Percentiles rank a stretch among this genome's conserved stretches.
Conservation (phyloP, 2,329 filamentous ascomycete genomes). For the Orbilia brochopaga region DNA sequence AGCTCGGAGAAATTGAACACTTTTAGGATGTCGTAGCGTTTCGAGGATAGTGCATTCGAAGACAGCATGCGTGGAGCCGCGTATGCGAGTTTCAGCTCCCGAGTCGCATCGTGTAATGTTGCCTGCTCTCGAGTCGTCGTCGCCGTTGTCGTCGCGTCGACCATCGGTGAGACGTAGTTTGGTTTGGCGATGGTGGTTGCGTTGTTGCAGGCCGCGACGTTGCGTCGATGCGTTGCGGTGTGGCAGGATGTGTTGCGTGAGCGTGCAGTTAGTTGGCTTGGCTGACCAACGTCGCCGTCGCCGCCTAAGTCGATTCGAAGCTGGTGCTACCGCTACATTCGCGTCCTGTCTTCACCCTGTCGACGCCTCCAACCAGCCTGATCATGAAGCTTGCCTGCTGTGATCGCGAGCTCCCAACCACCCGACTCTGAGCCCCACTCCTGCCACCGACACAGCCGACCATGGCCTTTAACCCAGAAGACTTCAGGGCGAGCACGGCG, state of each 20-base stretch:
- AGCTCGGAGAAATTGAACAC: not conserved
- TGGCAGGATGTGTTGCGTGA: not conserved
- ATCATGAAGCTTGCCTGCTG: slow-evolving; percentile 16
- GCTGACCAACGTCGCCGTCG: not conserved
- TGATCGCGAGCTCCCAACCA: slow-evolving; percentile 22
- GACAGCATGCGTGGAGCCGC: too few species aligned
- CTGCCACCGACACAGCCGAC: not conserved
- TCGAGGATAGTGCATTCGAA: too few species aligned
- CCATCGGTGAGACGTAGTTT: too few species aligned
- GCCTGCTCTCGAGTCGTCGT: too few species aligned
- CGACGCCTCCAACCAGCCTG: slow-evolving; percentile 1
- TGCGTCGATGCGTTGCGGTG: not conserved
- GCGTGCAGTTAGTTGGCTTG: not conserved
- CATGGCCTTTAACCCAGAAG: slow-evolving; percentile 47
- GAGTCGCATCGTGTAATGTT: too few species aligned
- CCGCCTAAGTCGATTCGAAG: not conserved
- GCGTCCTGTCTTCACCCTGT: not conserved
- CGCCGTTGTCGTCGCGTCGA: too few species aligned
- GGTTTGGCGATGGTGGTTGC: not conserved
- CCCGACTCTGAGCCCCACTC: slow-evolving; percentile 9
- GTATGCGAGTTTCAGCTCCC: not conserved
- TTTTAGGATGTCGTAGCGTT: not conserved
- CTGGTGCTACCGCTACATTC: too few species aligned
- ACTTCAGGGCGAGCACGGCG: slow-evolving; percentile 39
- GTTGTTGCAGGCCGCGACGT: not conserved